Evolutionary conservation across 345 rosid genomes (phyloP).

Genomic region (Lepidium didymum): DNA sequence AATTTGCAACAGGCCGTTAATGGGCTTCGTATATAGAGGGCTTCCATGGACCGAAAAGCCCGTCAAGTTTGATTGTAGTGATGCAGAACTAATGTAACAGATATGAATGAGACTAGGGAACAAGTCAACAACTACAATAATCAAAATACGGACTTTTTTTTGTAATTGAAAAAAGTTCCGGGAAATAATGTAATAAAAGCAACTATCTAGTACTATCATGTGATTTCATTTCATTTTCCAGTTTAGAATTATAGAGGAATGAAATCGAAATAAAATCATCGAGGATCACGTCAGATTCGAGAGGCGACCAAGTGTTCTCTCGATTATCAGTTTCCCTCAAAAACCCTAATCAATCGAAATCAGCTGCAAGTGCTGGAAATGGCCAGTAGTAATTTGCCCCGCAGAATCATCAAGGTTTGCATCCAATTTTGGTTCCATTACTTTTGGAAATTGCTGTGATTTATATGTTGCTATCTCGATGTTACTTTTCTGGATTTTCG

Average conservation of each 20-base stretch:
- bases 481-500: not conserved
- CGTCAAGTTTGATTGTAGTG: not conserved
- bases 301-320: conserved; percentile 4
- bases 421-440: conserved; percentile 13
- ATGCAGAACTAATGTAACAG: too few species aligned
- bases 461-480: not conserved
- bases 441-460: not conserved
- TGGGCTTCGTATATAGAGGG: not conserved
- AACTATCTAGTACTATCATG: not conserved
- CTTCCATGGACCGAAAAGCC: not conserved
- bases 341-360: conserved; percentile 17
- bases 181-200: not conserved
- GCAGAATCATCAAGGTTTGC: conserved; percentile 92
- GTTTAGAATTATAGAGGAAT: not conserved
- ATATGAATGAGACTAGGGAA: not conserved
- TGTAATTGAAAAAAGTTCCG: not conserved
- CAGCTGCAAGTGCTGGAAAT: conserved; percentile 15
- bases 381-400: conserved; percentile 95
- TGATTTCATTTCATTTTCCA: not conserved
- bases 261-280: conserved; percentile 13
- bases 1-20: not conserved
- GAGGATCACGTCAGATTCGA: conserved; percentile 15
- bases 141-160: too few species aligned
- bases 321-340: not conserved
- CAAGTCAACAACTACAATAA: not conserved